A percentile compares a stretch with the other conserved stretches of the same genome.
phyloP scores from a whole-genome alignment of 2,329 filamentous ascomycete genomes.

The Colletotrichum orbiculare region DNA sequence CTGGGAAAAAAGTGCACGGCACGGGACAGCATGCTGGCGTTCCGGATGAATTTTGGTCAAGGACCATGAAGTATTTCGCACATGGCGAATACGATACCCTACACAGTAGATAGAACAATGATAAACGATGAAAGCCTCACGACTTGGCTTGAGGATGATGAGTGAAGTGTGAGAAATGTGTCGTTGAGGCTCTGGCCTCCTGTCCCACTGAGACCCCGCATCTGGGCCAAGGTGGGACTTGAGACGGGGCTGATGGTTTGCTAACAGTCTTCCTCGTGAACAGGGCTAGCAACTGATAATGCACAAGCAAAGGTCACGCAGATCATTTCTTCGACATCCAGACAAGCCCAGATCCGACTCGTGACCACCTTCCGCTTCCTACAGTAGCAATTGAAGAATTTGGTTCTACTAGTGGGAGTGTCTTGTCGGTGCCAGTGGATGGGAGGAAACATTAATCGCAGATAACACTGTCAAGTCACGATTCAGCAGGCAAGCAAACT shows the following conservation, averaged over 20 bases:
- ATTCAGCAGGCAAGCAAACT: no score
- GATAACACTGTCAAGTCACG: no score
- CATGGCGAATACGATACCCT: constrained; percentile 13
- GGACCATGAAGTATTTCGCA: constrained; percentile 16
- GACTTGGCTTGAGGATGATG: background rate
- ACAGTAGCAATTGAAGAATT: background rate
- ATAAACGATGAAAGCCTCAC: background rate
- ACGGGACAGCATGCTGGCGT: constrained; percentile 34
- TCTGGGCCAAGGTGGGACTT: constrained; percentile 15
- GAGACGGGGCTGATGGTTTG: background rate
- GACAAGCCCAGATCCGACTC: background rate
- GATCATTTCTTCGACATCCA: constrained; percentile 13
- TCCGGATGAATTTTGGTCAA: constrained; percentile 21
- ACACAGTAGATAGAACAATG: constrained; percentile 15
- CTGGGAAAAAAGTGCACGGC: constrained; percentile 23
- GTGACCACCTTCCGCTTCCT: constrained; percentile 17
- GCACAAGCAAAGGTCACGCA: background rate
- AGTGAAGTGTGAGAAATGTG: constrained; percentile 1
- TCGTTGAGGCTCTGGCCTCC: constrained; percentile 13
- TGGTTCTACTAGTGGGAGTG: no score
- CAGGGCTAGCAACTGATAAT: background rate
- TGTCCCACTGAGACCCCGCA: constrained; percentile 25
- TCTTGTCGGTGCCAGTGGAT: no score
- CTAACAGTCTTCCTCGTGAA: background rate
- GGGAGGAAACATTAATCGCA: no score